phyloP scores from a whole-genome alignment of 345 rosid species.

The Ceriops zippeliana region DNA sequence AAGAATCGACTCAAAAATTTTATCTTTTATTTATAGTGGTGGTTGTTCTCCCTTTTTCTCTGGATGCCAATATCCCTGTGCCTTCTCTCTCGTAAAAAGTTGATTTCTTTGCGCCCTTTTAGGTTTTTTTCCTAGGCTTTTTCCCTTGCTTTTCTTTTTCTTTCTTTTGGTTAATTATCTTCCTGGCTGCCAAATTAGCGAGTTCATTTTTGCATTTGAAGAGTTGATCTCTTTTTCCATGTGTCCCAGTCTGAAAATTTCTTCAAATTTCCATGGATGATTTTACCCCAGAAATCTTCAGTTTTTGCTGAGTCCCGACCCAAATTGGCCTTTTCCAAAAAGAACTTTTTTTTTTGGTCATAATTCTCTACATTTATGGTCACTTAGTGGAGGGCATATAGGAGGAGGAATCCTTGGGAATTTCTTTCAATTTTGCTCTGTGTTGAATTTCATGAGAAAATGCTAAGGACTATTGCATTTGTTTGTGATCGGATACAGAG shows the following conservation, averaged over 20 bases:
- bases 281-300: not conserved
- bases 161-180: not conserved
- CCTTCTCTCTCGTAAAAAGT: constrained; percentile 16
- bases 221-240: not conserved
- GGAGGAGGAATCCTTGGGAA: not conserved
- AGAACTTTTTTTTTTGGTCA: too few relatives aligned
- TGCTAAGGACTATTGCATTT: constrained; percentile 1
- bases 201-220: constrained; percentile 11
- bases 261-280: not conserved
- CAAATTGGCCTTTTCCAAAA: too few relatives aligned
- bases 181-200: constrained; percentile 15
- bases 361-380: too few relatives aligned
- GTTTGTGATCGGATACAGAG: constrained; percentile 5
- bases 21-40: constrained; percentile 7
- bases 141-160: constrained; percentile 14
- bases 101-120: constrained; percentile 21
- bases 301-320: not conserved
- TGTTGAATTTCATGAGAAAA: constrained; percentile 2
- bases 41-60: not conserved
- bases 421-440: not conserved
- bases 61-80: constrained; percentile 18
- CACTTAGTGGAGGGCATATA: not conserved
- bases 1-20: constrained; percentile 14
- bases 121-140: constrained; percentile 13
- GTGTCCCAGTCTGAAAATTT: not conserved